Base-by-base conservation (phyloP, 2,329 filamentous ascomycete species). In the Curvularia eragrostidis region DNA sequence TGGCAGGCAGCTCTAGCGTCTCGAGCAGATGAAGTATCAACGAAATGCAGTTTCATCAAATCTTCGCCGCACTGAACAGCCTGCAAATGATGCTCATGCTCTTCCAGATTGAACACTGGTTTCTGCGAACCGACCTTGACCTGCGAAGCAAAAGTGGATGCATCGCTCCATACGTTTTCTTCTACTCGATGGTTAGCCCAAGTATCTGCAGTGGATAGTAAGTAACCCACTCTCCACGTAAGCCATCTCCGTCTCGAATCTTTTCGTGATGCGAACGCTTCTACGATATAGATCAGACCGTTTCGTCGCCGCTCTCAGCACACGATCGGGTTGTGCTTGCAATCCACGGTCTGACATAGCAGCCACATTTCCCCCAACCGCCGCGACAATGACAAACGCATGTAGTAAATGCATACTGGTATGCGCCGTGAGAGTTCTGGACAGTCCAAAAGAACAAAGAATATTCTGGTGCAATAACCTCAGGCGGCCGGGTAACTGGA, bases 81-180 rank as follows among this genome's bases (percentile, higher is more conserved):
- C 28, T 67, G 55, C 26, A 77, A 50, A 48, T 72, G 68, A 44
- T 76, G 68, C 39, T 78, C 75, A 46, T 76, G 67, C 28, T 77
- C 75, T 53, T 78, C 76, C 5, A 78, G 57, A 21, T 68, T 64
- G 23, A 77, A 51, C 3, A 77, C 67, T 8, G 73, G 74, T 39
- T 63, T 65, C 52, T 72, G 66, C 1, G 74, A 75, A 7, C 59
- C 55, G 24, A 76, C 65, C 30, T 64, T 70, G 50, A 78, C 65
- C 38, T 72, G 65, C 1, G 76, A 77, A 43, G 70, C 72, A 57
- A 77, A 77, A 19, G 70, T 67, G n/a, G 63, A 53, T n/a, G 62
- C 32, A 13, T 65, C 60, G 36, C 50, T 61, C 64, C 65, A 68
- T 7, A 57, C 51, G 39, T 70, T 74, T 36, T 74, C 68, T 38